Conservation (phyloP, 2,329 filamentous ascomycete species). For the Endoconidiophora polonica region DNA sequence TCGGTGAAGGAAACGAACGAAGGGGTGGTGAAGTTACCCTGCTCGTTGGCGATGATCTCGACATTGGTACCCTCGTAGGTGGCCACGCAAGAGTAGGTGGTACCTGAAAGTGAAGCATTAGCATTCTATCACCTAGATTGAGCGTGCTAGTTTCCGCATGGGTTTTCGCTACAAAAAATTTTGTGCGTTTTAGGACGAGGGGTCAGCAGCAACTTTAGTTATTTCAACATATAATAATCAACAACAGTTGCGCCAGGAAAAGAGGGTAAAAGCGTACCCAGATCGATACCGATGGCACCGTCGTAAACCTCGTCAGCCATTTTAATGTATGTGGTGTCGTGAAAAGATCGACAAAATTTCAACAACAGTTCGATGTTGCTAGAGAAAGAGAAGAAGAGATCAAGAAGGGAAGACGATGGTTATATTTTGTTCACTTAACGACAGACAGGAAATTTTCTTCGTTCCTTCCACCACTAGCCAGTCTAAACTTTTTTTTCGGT, state of each 20-base stretch:
- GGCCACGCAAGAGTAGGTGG: slow-evolving; percentile 99
- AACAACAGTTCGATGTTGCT: slow-evolving; percentile 14
- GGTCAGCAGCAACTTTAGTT: slow-evolving; percentile 5
- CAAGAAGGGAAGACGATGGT: slow-evolving; percentile 12
- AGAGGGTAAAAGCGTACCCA: slow-evolving; percentile 48
- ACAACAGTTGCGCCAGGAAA: slow-evolving; percentile 10
- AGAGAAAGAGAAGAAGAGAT: slow-evolving; percentile 13
- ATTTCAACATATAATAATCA: slow-evolving; percentile 4
- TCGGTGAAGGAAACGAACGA: slow-evolving; percentile 99
- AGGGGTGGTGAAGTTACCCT: slow-evolving; percentile 96
- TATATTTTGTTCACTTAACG: slow-evolving; percentile 13
- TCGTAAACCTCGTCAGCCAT: slow-evolving; percentile 99
- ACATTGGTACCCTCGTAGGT: slow-evolving; percentile 99
- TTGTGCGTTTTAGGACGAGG: slow-evolving; percentile 1
- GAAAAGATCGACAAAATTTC: slow-evolving; percentile 13
- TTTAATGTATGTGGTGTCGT: slow-evolving; percentile 15
- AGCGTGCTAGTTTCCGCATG: neutral
- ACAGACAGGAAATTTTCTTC: slow-evolving; percentile 12
- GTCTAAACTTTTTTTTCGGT: slow-evolving; percentile 13
- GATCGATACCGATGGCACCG: slow-evolving; percentile 99
- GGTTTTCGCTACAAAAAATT: slow-evolving; percentile 4
- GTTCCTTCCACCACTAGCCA: slow-evolving; percentile 12
- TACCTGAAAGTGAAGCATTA: slow-evolving; percentile 42
- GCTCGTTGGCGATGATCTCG: slow-evolving; percentile 99
- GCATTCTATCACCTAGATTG: neutral